Base-by-base conservation (phyloP, 306 rosid genomes). In the Ceratonia siliqua region DNA sequence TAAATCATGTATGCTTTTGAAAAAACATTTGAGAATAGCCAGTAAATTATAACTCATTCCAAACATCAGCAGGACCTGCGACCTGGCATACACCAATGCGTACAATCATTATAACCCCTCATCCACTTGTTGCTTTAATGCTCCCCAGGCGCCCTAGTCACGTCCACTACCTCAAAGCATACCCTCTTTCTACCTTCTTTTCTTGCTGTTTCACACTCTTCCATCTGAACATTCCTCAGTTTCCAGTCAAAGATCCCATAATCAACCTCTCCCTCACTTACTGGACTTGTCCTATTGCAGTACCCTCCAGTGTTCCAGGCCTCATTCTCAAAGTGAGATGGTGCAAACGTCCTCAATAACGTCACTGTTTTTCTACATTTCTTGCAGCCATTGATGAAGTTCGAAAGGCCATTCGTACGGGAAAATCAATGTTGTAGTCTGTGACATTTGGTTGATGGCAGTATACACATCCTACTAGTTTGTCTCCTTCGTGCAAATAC, bases 21-120 rank as follows among this genome's bases (percentile, higher is more conserved):
- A n/a, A n/a, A n/a, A n/a, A n/a, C n/a, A n/a, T 1, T 39, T 65
- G 13, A 91, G 74, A 24, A 86, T 32, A 39, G 82, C 88, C 42
- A 90, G 61, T 62, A 94, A 75, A n/a, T n/a, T n/a, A n/a, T 24
- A 94, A 77, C 79, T 88, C 88, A 82, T 30, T 91, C 98, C 97
- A 94, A 36, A 80, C 18, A 77, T 94, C 98, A 71, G 91, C 64
- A 8, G 96, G 93, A 49, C 97, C 98, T 0, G 98, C 94, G 93
- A 49, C 97, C 98, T 0, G 98, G 98, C 88, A 94, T 64, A 70
- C 98, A 94, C 98, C 98, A 94, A 56, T 91, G 98, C 36, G 95
- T 91, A 62, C 98, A 91, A 68, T 94, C 98, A 81, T 79, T 94
- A 18, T 76, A 90, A 24, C 96, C 98, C 58, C 13, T 87, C 96